A percentile compares a stretch with the other conserved stretches of the same genome.
phyloP scores from a whole-genome alignment of 768 basidiomycete genomes.

The Macrolepiota fuliginosa region DNA sequence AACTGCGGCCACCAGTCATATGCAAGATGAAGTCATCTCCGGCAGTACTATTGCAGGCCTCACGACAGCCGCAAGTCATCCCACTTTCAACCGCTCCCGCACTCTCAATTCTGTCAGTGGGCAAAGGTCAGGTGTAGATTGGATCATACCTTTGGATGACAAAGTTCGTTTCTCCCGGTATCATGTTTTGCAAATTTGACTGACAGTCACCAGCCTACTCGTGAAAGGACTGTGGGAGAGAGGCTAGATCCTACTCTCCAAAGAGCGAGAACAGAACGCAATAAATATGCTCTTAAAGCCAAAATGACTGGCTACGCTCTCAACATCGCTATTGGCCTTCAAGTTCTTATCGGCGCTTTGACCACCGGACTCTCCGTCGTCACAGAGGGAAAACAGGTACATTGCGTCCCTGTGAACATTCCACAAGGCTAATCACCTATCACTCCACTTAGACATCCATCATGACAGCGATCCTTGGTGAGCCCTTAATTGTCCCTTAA shows the following conservation, averaged over 20 bases:
- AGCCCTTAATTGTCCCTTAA: background rate
- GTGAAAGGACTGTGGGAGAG: constrained; percentile 42
- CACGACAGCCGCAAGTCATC: background rate
- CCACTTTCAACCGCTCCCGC: background rate
- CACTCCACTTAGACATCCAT: constrained; percentile 31
- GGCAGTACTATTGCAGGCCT: background rate
- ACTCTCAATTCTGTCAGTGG: background rate
- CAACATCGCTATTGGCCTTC: constrained; percentile 56
- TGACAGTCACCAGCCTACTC: background rate
- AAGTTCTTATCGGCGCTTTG: constrained; percentile 62
- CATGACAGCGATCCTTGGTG: constrained; percentile 36
- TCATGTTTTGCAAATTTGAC: background rate
- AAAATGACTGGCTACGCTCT: constrained; percentile 32
- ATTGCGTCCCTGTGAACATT: constrained; percentile 9
- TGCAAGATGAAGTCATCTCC: background rate
- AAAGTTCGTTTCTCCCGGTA: constrained; percentile 18
- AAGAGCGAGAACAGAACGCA: constrained; percentile 42
- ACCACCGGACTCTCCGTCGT: constrained; percentile 59
- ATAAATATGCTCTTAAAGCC: constrained; percentile 49
- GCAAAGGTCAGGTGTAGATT: constrained; percentile 31
- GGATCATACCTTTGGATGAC: constrained; percentile 35
- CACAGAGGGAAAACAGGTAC: constrained; percentile 38
- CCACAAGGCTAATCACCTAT: background rate
- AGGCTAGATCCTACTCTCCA: constrained; percentile 53
- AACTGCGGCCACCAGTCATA: background rate